Evolutionary conservation across 139 green algal genomes (phyloP).

Genomic region (Chlorella sp.): DNA sequence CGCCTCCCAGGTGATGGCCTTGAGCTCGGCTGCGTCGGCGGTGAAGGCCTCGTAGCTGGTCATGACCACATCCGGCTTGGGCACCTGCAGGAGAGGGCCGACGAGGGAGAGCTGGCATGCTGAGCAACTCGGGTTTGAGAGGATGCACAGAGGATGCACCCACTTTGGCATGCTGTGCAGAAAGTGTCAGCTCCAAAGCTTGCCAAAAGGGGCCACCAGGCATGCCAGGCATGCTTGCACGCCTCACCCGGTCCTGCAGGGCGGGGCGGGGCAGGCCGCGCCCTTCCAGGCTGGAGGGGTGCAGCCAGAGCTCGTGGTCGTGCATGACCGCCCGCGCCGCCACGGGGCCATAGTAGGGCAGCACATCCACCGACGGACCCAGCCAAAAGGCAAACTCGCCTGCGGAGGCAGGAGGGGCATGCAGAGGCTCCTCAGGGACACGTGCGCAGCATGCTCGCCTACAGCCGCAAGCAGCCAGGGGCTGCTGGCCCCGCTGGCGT

Average conservation of each 20-base stretch:
- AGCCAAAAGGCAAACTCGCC: constrained; percentile 64
- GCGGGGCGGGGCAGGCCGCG: constrained; percentile 18
- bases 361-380: constrained; percentile 45
- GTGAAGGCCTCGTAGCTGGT: constrained; percentile 69
- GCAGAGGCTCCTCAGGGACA: not conserved
- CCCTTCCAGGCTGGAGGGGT: constrained; percentile 66
- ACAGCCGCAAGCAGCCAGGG: not conserved
- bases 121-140: too few relatives aligned
- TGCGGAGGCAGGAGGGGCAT: not conserved
- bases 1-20: constrained; percentile 65
- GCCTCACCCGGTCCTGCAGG: constrained; percentile 8
- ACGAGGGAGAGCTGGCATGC: too few relatives aligned
- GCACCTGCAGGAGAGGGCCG: constrained; percentile 41
- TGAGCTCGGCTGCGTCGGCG: constrained; percentile 57
- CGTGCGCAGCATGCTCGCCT: not conserved
- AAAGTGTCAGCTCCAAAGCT: too few relatives aligned
- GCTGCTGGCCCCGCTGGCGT: not conserved
- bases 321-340: constrained; percentile 62
- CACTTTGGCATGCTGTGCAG: too few relatives aligned
- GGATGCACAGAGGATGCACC: too few relatives aligned
- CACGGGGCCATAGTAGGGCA: constrained; percentile 64
- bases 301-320: constrained; percentile 85
- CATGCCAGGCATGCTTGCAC: too few relatives aligned
- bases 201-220: too few relatives aligned
- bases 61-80: constrained; percentile 80